Evolutionary conservation across 345 rosid genomes (phyloP).

Genomic region (Gossypium anomalum): DNA sequence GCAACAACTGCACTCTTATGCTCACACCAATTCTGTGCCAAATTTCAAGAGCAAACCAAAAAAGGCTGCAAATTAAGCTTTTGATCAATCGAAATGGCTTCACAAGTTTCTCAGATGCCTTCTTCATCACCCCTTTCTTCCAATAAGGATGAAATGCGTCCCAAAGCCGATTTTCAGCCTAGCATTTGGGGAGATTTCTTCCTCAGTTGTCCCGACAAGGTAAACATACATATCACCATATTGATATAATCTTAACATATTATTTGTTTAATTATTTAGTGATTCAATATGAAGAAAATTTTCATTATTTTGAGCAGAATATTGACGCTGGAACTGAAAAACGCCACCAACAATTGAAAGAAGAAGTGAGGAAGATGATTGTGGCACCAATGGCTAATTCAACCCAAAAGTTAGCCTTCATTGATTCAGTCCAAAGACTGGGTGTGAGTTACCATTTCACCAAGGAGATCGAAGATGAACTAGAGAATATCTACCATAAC

Average conservation of each 20-base stretch:
- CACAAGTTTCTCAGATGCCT: neutral
- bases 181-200: constrained; percentile 7
- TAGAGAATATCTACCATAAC: neutral
- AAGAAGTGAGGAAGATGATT: constrained; percentile 26
- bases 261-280: neutral
- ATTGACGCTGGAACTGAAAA: neutral
- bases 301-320: neutral
- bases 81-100: neutral
- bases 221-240: neutral
- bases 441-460: constrained; percentile 24
- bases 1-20: neutral
- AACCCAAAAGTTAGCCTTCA: constrained; percentile 13
- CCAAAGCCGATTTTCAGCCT: constrained; percentile 9
- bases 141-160: neutral
- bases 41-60: neutral
- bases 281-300: neutral
- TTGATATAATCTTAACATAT: neutral
- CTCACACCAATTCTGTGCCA: neutral
- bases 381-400: neutral
- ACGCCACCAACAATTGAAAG: constrained; percentile 7
- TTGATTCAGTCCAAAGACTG: constrained; percentile 28
- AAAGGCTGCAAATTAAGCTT: neutral
- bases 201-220: constrained; percentile 6
- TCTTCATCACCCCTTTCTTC: neutral
- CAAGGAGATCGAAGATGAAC: neutral